Evolutionary conservation across 441 rosid genomes (phyloP).

Genomic region (Gossypium gossypioides): DNA sequence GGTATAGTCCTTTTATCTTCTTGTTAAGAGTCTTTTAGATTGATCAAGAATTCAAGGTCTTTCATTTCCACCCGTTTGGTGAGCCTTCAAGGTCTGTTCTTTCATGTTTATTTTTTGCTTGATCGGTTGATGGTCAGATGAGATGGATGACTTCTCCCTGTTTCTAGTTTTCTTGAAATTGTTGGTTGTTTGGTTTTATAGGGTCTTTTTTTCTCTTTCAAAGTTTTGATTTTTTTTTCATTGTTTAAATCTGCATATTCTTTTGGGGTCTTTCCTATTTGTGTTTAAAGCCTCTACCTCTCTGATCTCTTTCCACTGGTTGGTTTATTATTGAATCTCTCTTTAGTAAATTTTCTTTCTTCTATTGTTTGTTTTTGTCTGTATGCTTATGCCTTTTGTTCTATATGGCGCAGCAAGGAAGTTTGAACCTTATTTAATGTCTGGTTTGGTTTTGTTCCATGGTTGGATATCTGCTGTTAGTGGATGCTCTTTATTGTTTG

Average conservation of each 20-base stretch:
- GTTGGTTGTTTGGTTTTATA: background rate
- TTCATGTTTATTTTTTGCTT: slow-evolving; percentile 3
- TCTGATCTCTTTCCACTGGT: background rate
- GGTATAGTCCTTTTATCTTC: background rate
- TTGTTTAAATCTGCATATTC: background rate
- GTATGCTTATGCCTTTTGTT: background rate
- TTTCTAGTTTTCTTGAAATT: background rate
- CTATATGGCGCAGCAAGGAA: background rate
- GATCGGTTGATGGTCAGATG: slow-evolving; percentile 22
- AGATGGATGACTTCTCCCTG: slow-evolving; percentile 2
- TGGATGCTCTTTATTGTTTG: background rate
- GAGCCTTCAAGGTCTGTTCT: slow-evolving; percentile 12
- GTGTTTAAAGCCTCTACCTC: background rate
- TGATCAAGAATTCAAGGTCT: slow-evolving; percentile 22
- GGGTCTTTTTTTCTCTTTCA: background rate
- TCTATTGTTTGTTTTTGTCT: background rate
- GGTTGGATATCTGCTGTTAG: background rate
- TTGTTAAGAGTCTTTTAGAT: slow-evolving; percentile 31
- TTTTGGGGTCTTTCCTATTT: background rate
- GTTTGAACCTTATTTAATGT: background rate
- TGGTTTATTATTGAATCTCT: background rate
- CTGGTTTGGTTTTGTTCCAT: background rate
- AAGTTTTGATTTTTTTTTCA: background rate
- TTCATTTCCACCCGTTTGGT: slow-evolving; percentile 18
- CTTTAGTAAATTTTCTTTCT: background rate